Evolutionary conservation across 1,284 basidiomycete genomes (phyloP).

Genomic region (Melampsora americana): DNA sequence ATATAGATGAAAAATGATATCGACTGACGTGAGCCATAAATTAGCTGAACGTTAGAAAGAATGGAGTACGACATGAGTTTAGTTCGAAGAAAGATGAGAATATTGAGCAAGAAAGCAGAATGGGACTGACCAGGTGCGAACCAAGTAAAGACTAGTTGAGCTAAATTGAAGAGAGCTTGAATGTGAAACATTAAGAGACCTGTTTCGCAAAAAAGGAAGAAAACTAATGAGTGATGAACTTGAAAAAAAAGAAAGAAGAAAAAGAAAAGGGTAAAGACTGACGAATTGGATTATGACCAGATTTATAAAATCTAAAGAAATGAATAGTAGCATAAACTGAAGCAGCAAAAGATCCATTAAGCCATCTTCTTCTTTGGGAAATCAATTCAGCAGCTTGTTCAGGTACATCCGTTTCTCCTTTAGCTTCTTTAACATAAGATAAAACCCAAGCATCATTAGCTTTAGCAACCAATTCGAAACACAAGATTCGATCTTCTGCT

Average conservation of each 20-base stretch:
- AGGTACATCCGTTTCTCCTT: slow-evolving; percentile 91
- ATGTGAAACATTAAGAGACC: slow-evolving; percentile 46
- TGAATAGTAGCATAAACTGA: slow-evolving; percentile 92
- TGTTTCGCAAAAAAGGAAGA: slow-evolving; percentile 40
- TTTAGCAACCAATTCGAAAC: slow-evolving; percentile 94
- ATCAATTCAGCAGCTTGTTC: slow-evolving; percentile 76
- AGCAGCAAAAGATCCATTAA: slow-evolving; percentile 95
- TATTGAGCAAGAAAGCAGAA: neutral
- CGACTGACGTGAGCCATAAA: slow-evolving; percentile 71
- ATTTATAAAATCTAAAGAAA: slow-evolving; percentile 85
- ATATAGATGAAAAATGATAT: neutral
- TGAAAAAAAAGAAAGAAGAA: slow-evolving; percentile 4
- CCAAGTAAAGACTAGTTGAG: slow-evolving; percentile 55
- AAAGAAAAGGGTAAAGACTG: slow-evolving; percentile 29
- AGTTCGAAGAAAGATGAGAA: neutral
- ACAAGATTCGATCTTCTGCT: slow-evolving; percentile 89
- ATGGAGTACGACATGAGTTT: neutral
- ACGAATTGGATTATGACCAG: slow-evolving; percentile 63
- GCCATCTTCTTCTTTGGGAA: slow-evolving; percentile 88
- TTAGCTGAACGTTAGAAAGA: slow-evolving; percentile 65
- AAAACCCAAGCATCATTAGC: slow-evolving; percentile 56
- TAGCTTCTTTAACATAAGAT: slow-evolving; percentile 54
- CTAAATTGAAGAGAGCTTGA: slow-evolving; percentile 47
- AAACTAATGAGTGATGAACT: neutral
- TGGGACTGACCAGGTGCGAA: slow-evolving; percentile 48